Evolutionary conservation across 2,329 filamentous ascomycete genomes (phyloP), one percentile per base, ranked within the genome.

Genomic region (Colletotrichum tamarilloi): DNA sequence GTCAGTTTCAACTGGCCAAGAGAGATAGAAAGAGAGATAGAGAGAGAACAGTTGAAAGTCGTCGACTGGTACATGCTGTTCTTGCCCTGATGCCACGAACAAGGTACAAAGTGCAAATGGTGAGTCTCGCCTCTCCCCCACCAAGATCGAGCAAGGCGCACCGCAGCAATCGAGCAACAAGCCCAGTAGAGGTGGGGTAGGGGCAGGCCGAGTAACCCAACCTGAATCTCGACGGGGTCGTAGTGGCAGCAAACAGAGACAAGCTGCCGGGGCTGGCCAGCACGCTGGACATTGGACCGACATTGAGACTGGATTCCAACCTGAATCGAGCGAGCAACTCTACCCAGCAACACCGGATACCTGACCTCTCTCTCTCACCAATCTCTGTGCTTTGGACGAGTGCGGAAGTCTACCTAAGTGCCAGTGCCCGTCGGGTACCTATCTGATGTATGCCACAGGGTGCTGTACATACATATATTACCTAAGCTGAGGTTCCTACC

Each of bases 101-200:
- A 9, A 49, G 38, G 19, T 49, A n/a, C 19, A 49, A 22, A 49
- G 19, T 49, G 42, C 19, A n/a, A n/a, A n/a, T n/a, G 42, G 16
- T 11, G 42, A 49, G 42, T 49, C 42, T 49, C 42, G 42, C 42
- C 42, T 49, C 19, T 49, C 42, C 42, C 42, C 62, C 53, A 65
- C 22, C 24, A 19, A 46, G 52, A 65, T 70, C 62, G 24, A 59
- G 49, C 59, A n/a, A 35, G 28, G 38, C 42, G 57, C 19, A 55
- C 28, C 28, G 52, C 30, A 53, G 32, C 22, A 24, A 53, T 46
- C 57, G 38, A 19, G 49, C 69, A 35, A 68, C 69, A 35, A 68
- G 70, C 67, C 67, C 60, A 73, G 71, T 67, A 49, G 58, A 70
- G 71, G 67, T 73, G 71, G 71, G 71, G 67, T 71, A 73, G 67